Conservation (phyloP, 2,329 filamentous ascomycete genomes). For the Gnomoniopsis sp. region DNA sequence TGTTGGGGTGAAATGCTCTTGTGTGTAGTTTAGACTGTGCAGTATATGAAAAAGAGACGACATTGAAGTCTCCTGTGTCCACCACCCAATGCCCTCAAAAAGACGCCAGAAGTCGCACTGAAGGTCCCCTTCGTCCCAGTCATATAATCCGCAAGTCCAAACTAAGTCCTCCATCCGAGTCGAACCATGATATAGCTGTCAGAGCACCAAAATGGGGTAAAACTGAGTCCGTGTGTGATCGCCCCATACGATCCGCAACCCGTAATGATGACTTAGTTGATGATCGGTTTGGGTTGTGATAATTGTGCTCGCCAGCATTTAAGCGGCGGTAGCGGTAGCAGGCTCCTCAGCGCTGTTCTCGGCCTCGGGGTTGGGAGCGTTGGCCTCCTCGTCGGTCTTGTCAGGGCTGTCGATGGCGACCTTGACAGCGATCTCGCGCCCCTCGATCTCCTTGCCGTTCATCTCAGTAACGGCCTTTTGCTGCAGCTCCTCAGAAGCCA, state of each 20-base stretch:
- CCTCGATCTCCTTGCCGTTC: conserved; percentile 99
- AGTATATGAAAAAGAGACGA: conserved; percentile 31
- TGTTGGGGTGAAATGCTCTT: conserved; percentile 15
- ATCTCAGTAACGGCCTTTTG: conserved; percentile 96
- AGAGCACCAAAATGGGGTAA: conserved; percentile 13
- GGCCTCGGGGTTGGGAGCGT: conserved; percentile 39
- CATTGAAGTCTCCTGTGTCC: conserved; percentile 28
- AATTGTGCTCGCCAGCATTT: conserved; percentile 18
- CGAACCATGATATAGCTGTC: conserved; percentile 21
- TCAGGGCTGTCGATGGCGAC: conserved; percentile 99
- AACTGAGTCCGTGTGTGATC: conserved; percentile 18
- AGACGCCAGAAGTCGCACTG: conserved; percentile 18
- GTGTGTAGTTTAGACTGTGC: conserved; percentile 27
- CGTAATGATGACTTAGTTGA: conserved; percentile 5
- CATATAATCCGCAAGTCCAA: conserved; percentile 18
- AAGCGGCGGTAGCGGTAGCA: conserved; percentile 27
- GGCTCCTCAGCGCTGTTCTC: conserved; percentile 41
- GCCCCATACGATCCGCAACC: conserved; percentile 6
- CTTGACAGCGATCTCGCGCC: conserved; percentile 99
- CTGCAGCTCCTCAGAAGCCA: conserved; percentile 92
- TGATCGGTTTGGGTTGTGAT: conserved; percentile 1
- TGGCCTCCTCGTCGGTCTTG: conserved; percentile 87
- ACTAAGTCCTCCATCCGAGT: conserved; percentile 21
- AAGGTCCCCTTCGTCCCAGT: conserved; percentile 4
- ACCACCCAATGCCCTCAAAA: conserved; percentile 19